Percentiles rank a stretch among this genome's conserved stretches.
Evolutionary conservation across 176 grass and related monocot genomes (phyloP).

Genomic region (Puccinellia tenuiflora): DNA sequence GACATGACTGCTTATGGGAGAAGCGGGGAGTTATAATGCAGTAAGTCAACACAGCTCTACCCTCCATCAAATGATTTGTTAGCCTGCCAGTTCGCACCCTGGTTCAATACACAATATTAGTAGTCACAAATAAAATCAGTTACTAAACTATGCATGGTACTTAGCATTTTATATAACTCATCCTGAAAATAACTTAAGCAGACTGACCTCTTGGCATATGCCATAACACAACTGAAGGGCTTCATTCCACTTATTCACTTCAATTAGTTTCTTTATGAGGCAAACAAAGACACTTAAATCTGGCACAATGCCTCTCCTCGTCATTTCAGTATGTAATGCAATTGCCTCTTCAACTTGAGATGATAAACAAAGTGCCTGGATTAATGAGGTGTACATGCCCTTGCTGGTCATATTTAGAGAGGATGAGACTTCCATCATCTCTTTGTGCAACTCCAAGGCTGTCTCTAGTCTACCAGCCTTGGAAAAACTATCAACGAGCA

Average conservation of each 20-base stretch:
- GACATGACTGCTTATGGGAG: not conserved
- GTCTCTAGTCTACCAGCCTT: conserved; percentile 68
- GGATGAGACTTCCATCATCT: conserved; percentile 57
- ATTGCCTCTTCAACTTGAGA: conserved; percentile 76
- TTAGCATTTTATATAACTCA: not conserved
- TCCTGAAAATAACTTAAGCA: not conserved
- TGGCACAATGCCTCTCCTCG: conserved; percentile 43
- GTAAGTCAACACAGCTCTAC: conserved; percentile 24
- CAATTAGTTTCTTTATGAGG: conserved; percentile 68
- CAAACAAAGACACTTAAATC: conserved; percentile 70
- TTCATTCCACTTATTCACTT: conserved; percentile 73
- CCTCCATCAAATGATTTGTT: conserved; percentile 58
- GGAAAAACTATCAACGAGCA: conserved; percentile 76
- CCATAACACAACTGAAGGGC: conserved; percentile 75
- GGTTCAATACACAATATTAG: conserved; percentile 35
- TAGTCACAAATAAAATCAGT: conserved; percentile 6
- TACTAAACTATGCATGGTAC: not conserved
- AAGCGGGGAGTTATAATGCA: conserved; percentile 1
- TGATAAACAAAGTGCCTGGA: conserved; percentile 74
- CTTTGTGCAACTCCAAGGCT: conserved; percentile 78
- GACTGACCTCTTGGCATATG: conserved; percentile 71
- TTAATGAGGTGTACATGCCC: conserved; percentile 53
- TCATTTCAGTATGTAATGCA: conserved; percentile 76
- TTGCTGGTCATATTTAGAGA: conserved; percentile 33
- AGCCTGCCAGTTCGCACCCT: conserved; percentile 52